phyloP scores from a whole-genome alignment of 164 flowering plant species.

The Vitis cinerea region DNA sequence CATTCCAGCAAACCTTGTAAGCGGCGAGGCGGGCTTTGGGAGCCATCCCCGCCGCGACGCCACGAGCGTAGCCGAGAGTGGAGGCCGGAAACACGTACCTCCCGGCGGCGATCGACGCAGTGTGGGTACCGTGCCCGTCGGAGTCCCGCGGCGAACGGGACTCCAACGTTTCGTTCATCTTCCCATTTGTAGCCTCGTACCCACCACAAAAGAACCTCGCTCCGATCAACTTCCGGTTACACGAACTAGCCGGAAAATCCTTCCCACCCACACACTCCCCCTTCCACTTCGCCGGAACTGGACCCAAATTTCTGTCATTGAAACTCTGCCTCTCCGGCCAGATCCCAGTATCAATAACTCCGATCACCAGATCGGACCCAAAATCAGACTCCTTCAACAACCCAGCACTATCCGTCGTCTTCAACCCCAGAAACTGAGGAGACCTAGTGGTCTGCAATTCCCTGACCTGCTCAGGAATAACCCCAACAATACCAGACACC shows the following conservation, averaged over 20 bases:
- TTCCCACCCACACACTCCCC: conserved; percentile 53
- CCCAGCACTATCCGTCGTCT: conserved; percentile 54
- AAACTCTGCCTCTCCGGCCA: conserved; percentile 92
- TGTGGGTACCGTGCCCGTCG: conserved; percentile 97
- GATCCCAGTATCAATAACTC: conserved; percentile 87
- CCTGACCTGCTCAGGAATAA: conserved; percentile 79
- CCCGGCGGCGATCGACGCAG: conserved; percentile 95
- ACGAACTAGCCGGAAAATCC: conserved; percentile 41
- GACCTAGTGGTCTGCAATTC: conserved; percentile 83
- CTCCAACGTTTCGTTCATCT: conserved; percentile 78
- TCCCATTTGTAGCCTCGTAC: conserved; percentile 79
- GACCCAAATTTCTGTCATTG: conserved; percentile 58
- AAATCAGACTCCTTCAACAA: conserved; percentile 80
- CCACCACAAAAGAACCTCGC: conserved; percentile 74
- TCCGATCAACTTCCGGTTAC: conserved; percentile 84
- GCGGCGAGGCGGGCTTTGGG: conserved; percentile 90
- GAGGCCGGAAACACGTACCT: conserved; percentile 84
- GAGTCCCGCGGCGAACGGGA: conserved; percentile 76
- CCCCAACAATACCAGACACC: conserved; percentile 42
- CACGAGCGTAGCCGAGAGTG: conserved; percentile 79
- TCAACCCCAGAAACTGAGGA: conserved; percentile 80
- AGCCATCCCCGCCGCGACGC: conserved; percentile 95
- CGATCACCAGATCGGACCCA: conserved; percentile 95
- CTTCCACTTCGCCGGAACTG: conserved; percentile 74
- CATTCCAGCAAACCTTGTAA: conserved; percentile 88